Percentiles rank a stretch among this genome's conserved stretches.
phyloP scores from a whole-genome alignment of 73 alveolate species.

The Paramecium biaurelia region DNA sequence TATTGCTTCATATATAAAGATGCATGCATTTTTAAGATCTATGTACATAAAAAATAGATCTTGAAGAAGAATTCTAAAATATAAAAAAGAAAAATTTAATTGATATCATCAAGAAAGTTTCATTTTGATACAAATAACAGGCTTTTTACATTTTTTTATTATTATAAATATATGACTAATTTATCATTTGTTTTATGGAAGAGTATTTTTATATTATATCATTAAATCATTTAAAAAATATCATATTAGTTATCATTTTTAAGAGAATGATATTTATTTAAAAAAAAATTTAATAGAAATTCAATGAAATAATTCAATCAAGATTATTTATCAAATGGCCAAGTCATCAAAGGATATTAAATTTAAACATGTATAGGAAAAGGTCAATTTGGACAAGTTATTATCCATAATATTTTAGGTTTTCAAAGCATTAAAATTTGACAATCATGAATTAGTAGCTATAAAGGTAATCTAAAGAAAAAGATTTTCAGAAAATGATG shows the following conservation, averaged over 20 bases:
- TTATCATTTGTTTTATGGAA: too few relatives aligned
- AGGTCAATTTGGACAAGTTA: background rate
- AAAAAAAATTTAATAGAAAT: background rate
- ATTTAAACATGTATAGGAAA: background rate
- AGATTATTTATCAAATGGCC: background rate
- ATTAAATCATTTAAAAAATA: too few relatives aligned
- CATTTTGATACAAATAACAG: background rate
- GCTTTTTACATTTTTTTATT: too few relatives aligned
- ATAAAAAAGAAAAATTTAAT: background rate
- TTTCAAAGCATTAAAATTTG: background rate
- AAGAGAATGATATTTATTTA: too few relatives aligned
- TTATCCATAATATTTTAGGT: background rate
- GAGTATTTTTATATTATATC: too few relatives aligned
- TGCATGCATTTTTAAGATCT: background rate
- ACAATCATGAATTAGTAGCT: background rate
- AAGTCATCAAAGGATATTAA: background rate
- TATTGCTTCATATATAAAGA: background rate
- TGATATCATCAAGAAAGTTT: background rate
- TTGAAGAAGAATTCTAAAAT: background rate
- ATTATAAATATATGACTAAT: too few relatives aligned
- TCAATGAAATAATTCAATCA: background rate
- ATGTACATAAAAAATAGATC: background rate
- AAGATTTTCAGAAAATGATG: background rate
- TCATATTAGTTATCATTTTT: too few relatives aligned
- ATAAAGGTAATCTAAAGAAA: background rate